Percentiles rank a stretch among this genome's conserved stretches.
Evolutionary conservation across 2,329 filamentous ascomycete species (phyloP).

Genomic region (Neonectria hederae): DNA sequence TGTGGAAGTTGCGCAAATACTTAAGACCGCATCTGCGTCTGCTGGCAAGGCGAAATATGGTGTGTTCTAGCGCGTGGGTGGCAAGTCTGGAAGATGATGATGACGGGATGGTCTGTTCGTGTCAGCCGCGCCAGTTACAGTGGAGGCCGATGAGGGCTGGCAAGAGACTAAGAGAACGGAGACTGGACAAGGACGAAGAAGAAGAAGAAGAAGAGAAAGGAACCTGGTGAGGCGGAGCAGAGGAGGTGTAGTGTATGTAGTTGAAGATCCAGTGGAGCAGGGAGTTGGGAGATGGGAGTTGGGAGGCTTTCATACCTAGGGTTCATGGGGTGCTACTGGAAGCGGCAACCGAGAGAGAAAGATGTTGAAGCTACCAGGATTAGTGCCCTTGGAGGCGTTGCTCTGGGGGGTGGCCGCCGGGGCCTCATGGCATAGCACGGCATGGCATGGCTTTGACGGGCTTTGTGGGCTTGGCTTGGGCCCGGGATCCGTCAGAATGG

Average conservation of each 20-base stretch:
- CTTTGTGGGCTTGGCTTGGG: slow-evolving; percentile 16
- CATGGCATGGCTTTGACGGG: slow-evolving; percentile 21
- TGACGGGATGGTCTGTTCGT: slow-evolving; percentile 3
- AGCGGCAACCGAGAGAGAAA: slow-evolving; percentile 18
- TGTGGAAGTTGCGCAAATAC: slow-evolving; percentile 1
- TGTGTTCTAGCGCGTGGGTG: not conserved
- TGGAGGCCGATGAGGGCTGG: not conserved
- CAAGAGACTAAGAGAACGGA: not conserved
- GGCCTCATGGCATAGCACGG: slow-evolving; percentile 33
- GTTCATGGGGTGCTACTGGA: slow-evolving; percentile 23
- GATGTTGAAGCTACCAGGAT: slow-evolving; percentile 30
- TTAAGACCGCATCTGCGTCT: slow-evolving; percentile 17
- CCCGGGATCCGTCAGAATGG: slow-evolving; percentile 31
- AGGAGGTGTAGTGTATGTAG: slow-evolving; percentile 11
- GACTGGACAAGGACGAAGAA: not conserved
- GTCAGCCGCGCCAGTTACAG: slow-evolving; percentile 12
- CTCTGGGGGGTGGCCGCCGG: slow-evolving; percentile 20
- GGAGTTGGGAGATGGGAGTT: slow-evolving; percentile 21
- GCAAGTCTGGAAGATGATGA: slow-evolving; percentile 2
- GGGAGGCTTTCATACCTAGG: slow-evolving; percentile 38
- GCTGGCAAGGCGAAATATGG: not conserved
- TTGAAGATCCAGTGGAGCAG: slow-evolving; percentile 26
- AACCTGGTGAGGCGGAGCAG: not conserved
- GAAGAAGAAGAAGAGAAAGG: not conserved
- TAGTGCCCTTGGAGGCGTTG: slow-evolving; percentile 24